Base-by-base conservation (phyloP, 2,329 filamentous ascomycete species). In the Trichophyton benhamiae region DNA sequence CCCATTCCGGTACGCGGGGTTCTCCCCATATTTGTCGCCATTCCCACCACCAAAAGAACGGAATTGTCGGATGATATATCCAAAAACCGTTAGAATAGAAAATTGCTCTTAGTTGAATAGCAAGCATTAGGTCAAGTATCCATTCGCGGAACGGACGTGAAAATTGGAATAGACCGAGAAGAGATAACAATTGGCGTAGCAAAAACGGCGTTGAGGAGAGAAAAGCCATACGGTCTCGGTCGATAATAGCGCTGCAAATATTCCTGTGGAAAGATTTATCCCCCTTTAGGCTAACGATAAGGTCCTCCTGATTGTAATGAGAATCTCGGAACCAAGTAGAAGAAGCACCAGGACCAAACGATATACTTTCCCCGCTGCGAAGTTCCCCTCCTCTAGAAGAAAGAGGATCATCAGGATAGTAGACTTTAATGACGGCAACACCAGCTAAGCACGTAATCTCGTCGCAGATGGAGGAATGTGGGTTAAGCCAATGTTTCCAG, bases 221-320 rank as follows among this genome's bases (percentile, higher is more conserved):
- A 8, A n/a, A 49, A 15, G 58, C 38, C 22, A 59, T 46, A 25
- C 58, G 38, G 25, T 59, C 58, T 46, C 38, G 38, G 30, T 59
- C 58, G 38, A 49, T 27, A 22, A 59, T 59, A 11, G 58, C 58
- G 11, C 58, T 59, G 58, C 58, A 59, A 42, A 59, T 9, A 49
- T 48, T 59, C 27, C 58, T 15, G 27, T 59, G 58, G 38, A 59
- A 49, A 15, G 17, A 13, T 49, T 48, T 5, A 8, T 59, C 58
- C 9, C 38, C 58, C 0, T 4, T 27, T n/a, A 59, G 8, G 17
- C 13, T 17, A 4, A 48, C 58, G 8, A 59, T 22, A 27, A 59
- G 20, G n/a, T 49, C 58, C 38, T 36, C 58, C 3, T 17, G 30
- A 13, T 36, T 13, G n/a, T 3, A 30, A 41, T 27, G 27, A 27